Percentiles rank a stretch among this genome's conserved stretches.
Conservation (phyloP, 208 protist species). For the Plasmodiophora brassicae region DNA sequence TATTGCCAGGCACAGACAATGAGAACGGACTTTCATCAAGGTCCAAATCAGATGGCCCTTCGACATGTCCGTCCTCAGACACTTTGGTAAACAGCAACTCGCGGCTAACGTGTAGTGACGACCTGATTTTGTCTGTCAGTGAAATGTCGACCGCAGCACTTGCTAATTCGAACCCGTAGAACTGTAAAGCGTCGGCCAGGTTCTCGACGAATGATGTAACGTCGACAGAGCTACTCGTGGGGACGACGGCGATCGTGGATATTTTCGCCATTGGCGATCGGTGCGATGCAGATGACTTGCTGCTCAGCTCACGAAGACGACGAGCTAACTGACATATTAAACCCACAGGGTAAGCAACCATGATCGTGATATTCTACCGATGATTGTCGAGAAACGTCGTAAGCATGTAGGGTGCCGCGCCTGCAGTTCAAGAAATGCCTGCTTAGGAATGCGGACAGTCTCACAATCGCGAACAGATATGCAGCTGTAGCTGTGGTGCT, state of each 20-base stretch:
- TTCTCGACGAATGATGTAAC: not conserved
- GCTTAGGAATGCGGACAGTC: not conserved
- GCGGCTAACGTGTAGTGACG: not conserved
- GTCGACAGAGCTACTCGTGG: not conserved
- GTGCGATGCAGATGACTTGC: not conserved
- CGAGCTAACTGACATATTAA: not conserved
- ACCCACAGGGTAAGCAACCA: not conserved
- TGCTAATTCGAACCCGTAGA: constrained; percentile 9
- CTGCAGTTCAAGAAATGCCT: not conserved
- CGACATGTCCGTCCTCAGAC: not conserved
- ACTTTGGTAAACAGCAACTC: not conserved
- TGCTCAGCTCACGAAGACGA: not conserved
- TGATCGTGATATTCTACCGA: not conserved
- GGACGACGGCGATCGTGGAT: not conserved
- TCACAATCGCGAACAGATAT: constrained; percentile 32
- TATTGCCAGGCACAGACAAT: not conserved
- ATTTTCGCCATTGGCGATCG: not conserved
- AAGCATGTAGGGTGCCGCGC: not conserved
- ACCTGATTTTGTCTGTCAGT: not conserved
- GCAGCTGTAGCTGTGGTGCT: not conserved
- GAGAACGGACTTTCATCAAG: not conserved
- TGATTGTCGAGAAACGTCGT: not conserved
- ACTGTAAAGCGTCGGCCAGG: not conserved
- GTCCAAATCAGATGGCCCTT: not conserved
- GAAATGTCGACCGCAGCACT: not conserved